A percentile compares a stretch with the other conserved stretches of the same genome.
Conservation (phyloP, 768 basidiomycete genomes). For the Lactarius vividus region DNA sequence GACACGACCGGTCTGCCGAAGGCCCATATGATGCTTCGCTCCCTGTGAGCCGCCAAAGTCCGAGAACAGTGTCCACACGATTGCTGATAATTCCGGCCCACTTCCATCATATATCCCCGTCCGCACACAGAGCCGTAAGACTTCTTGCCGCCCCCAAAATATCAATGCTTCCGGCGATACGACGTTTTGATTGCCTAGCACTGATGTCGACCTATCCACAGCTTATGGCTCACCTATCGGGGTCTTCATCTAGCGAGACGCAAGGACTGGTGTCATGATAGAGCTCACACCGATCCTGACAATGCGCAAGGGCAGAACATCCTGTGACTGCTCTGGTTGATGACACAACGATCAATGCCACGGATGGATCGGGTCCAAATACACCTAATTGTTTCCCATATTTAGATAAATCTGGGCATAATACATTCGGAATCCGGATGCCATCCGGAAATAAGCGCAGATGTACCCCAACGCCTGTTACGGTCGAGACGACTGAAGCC, state of each 20-base stretch:
- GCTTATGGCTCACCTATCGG: too few species aligned
- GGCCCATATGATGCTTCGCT: background rate
- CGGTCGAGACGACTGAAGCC: background rate
- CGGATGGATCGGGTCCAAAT: background rate
- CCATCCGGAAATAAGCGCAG: background rate
- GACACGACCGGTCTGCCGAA: background rate
- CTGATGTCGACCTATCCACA: background rate
- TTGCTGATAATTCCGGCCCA: slow-evolving; percentile 1
- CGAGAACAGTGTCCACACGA: background rate
- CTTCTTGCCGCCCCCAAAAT: background rate
- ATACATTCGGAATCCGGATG: background rate
- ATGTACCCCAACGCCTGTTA: slow-evolving; percentile 13
- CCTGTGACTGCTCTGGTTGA: too few species aligned
- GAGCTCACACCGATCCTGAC: background rate
- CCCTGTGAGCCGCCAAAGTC: slow-evolving; percentile 1
- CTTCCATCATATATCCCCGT: background rate
- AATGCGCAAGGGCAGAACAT: background rate
- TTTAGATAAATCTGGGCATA: background rate
- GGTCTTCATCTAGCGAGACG: background rate
- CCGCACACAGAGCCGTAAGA: background rate
- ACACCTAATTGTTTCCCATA: background rate
- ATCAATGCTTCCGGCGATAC: background rate
- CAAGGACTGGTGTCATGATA: background rate
- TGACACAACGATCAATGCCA: too few species aligned
- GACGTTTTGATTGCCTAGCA: background rate